Conservation (phyloP, 139 green algal genomes). For the Coelastrella sp. region DNA sequence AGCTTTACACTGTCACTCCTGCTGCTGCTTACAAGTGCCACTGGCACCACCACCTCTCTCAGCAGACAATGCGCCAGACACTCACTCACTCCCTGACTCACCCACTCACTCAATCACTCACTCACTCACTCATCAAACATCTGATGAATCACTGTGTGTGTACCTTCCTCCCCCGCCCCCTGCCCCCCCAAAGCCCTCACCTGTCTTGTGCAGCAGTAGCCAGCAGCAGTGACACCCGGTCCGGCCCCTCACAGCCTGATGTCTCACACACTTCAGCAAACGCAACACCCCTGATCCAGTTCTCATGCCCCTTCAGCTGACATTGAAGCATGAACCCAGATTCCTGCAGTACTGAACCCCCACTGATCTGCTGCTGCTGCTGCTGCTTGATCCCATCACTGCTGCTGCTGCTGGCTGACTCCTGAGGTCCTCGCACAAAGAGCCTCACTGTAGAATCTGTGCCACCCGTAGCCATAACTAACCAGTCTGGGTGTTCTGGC, state of each 20-base stretch:
- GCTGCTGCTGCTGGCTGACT: neutral
- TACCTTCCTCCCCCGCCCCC: neutral
- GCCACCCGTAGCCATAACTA: conserved; percentile 82
- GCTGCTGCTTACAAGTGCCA: neutral
- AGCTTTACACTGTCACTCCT: neutral
- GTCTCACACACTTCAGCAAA: conserved; percentile 61
- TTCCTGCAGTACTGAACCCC: neutral
- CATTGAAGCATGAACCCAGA: conserved; percentile 63
- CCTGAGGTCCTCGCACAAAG: conserved; percentile 53
- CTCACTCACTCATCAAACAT: too few relatives aligned
- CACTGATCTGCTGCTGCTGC: neutral
- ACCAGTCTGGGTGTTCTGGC: conserved; percentile 41
- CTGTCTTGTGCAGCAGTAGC: conserved; percentile 92
- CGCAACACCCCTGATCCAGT: conserved; percentile 87
- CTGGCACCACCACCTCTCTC: too few relatives aligned
- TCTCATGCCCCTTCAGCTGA: conserved; percentile 81
- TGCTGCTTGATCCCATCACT: neutral
- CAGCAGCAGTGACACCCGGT: conserved; percentile 75
- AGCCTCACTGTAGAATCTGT: conserved; percentile 78
- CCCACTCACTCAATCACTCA: too few relatives aligned
- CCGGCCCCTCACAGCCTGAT: neutral
- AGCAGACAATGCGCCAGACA: too few relatives aligned
- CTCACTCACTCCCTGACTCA: too few relatives aligned
- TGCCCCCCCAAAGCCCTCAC: too few relatives aligned
- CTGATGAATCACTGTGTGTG: too few relatives aligned